A percentile compares a stretch with the other conserved stretches of the same genome.
These are phyloP conservation scores for Turnera subulata DNA, from an alignment of 345 rosid species.

Conservation along the genomic window DNA sequence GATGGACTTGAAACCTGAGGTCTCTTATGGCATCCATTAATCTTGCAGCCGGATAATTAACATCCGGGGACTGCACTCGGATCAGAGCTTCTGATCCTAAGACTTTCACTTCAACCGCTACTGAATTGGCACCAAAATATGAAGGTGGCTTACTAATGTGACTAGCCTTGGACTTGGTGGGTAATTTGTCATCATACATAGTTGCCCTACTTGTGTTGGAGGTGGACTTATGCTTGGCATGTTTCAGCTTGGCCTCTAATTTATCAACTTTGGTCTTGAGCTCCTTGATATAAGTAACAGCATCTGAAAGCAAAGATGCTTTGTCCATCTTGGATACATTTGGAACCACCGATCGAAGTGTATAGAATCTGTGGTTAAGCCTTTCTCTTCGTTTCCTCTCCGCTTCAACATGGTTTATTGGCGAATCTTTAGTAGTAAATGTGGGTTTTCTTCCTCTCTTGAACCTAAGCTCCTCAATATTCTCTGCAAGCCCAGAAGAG, in stretches of 20 bases:
- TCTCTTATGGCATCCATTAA: slow-evolving; percentile 43
- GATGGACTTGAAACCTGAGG: slow-evolving; percentile 40
- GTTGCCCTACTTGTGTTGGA: neutral
- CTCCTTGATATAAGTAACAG: slow-evolving; percentile 66
- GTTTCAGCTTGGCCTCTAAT: slow-evolving; percentile 34
- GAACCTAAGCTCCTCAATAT: slow-evolving; percentile 3
- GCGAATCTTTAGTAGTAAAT: slow-evolving; percentile 27
- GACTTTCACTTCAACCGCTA: slow-evolving; percentile 50
- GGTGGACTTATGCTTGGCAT: no score
- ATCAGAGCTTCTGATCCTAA: slow-evolving; percentile 50
- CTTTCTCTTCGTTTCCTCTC: slow-evolving; percentile 83
- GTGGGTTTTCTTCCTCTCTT: slow-evolving; percentile 39
- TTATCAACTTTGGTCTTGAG: slow-evolving; percentile 46
- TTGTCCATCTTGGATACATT: slow-evolving; percentile 90
- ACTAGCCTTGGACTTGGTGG: slow-evolving; percentile 2
- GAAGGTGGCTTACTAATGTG: slow-evolving; percentile 5
- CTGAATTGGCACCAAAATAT: neutral
- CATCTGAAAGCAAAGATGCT: slow-evolving; percentile 72
- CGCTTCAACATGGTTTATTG: slow-evolving; percentile 64
- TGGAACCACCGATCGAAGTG: slow-evolving; percentile 80
- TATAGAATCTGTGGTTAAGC: slow-evolving; percentile 69
- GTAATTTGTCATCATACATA: no score
- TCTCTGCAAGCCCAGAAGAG: slow-evolving; percentile 6
- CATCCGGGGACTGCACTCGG: slow-evolving; percentile 35
- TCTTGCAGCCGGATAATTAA: slow-evolving; percentile 43